Evolutionary conservation across 371 early-diverging fungal genomes (phyloP).

Genomic region (Mucor piriformis): DNA sequence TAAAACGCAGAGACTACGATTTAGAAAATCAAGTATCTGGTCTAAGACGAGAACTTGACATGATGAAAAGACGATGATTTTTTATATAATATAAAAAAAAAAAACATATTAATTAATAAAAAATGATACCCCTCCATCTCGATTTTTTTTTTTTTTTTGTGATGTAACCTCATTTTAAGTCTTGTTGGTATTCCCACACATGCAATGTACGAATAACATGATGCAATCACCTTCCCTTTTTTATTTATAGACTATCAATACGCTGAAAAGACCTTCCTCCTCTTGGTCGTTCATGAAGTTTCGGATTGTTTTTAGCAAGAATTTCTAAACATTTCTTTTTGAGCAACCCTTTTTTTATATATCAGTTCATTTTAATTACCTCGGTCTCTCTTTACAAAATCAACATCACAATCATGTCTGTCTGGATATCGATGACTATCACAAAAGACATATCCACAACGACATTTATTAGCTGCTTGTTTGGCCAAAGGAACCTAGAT

Average conservation of each 20-base stretch:
- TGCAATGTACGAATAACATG: background rate
- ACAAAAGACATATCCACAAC: constrained; percentile 80
- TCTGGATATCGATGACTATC: constrained; percentile 78
- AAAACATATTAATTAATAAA: background rate
- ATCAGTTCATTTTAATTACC: constrained; percentile 22
- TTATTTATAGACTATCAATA: constrained; percentile 55
- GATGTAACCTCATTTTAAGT: no score
- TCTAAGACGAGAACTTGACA: constrained; percentile 41
- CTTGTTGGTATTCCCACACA: no score
- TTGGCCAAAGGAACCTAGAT: constrained; percentile 74
- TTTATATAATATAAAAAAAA: background rate
- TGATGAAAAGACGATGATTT: constrained; percentile 28
- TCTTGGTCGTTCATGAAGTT: constrained; percentile 72
- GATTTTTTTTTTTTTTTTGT: background rate
- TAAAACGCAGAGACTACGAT: constrained; percentile 57
- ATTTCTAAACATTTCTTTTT: no score
- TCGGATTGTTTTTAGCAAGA: constrained; percentile 79
- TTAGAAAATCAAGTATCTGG: constrained; percentile 50
- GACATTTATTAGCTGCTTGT: constrained; percentile 82
- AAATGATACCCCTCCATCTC: background rate
- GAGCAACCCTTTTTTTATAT: no score
- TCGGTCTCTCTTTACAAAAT: constrained; percentile 69
- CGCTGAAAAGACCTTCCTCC: constrained; percentile 82
- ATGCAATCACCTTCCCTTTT: background rate
- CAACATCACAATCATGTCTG: constrained; percentile 79